A percentile compares a stretch with the other conserved stretches of the same genome.
Evolutionary conservation across 1,284 basidiomycete species (phyloP).

Genomic region (Tylopilus sp.): DNA sequence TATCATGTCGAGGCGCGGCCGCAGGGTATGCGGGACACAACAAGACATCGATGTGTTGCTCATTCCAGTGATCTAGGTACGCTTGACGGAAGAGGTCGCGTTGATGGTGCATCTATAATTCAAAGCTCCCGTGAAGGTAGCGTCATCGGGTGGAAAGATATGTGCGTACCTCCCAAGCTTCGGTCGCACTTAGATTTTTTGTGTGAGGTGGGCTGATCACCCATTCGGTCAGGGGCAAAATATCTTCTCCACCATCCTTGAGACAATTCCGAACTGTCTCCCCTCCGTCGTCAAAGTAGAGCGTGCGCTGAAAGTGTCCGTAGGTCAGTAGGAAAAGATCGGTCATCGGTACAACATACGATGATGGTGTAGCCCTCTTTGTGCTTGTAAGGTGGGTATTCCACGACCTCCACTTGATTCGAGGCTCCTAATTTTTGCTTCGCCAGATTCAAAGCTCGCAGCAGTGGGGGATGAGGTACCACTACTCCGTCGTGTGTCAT

Average conservation of each 20-base stretch:
- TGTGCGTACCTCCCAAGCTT: conserved; percentile 45
- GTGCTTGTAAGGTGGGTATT: too few relatives aligned
- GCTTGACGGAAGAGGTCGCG: conserved; percentile 39
- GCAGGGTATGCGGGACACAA: conserved; percentile 42
- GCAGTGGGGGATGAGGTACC: conserved; percentile 57
- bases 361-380: too few relatives aligned
- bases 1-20: conserved; percentile 40
- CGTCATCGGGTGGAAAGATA: too few relatives aligned
- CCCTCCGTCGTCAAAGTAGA: conserved; percentile 42
- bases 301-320: conserved; percentile 18
- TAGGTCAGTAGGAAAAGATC: neutral
- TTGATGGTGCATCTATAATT: conserved; percentile 34
- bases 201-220: conserved; percentile 37
- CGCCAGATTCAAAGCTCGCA: conserved; percentile 50
- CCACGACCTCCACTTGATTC: conserved; percentile 53
- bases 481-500: conserved; percentile 60
- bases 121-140: neutral
- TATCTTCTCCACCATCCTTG: conserved; percentile 42
- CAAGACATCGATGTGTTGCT: conserved; percentile 42
- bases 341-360: conserved; percentile 28
- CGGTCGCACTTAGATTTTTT: conserved; percentile 34
- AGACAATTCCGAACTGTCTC: conserved; percentile 31
- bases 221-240: conserved; percentile 45
- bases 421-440: conserved; percentile 51
- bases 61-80: conserved; percentile 42